phyloP scores from a whole-genome alignment of 495 filamentous ascomycete genomes.

The Oidiodendron maius region DNA sequence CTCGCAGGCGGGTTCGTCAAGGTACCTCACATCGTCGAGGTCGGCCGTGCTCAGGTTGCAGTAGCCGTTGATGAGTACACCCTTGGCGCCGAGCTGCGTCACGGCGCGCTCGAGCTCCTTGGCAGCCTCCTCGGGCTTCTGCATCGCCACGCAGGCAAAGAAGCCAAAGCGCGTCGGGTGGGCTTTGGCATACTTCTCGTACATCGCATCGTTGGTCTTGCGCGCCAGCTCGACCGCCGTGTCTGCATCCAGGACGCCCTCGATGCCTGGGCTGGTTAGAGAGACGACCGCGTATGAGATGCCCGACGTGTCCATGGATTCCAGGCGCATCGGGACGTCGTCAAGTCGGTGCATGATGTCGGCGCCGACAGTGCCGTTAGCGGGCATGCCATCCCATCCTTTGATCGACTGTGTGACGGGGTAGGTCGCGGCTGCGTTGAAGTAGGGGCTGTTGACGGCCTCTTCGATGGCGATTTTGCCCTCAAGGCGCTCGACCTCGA shows the following conservation, averaged over 20 bases:
- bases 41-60: not conserved
- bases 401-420: not conserved
- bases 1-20: not conserved
- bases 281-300: not conserved
- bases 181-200: not conserved
- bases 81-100: not conserved
- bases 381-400: not conserved
- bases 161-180: not conserved
- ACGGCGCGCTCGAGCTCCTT: not conserved
- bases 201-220: not conserved
- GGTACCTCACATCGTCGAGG: not conserved
- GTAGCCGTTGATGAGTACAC: constrained; percentile 1
- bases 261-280: not conserved
- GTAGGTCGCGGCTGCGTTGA: not conserved
- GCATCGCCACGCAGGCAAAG: not conserved
- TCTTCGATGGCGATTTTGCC: not conserved
- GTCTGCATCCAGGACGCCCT: not conserved
- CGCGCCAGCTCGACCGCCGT: not conserved
- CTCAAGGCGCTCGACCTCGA: too few species aligned
- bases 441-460: not conserved
- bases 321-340: not conserved
- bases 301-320: not conserved
- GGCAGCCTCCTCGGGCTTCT: not conserved
- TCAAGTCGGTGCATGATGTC: not conserved
- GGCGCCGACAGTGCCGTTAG: not conserved